phyloP scores from a whole-genome alignment of 768 basidiomycete species.

The Rhizopogon vesiculosus region DNA sequence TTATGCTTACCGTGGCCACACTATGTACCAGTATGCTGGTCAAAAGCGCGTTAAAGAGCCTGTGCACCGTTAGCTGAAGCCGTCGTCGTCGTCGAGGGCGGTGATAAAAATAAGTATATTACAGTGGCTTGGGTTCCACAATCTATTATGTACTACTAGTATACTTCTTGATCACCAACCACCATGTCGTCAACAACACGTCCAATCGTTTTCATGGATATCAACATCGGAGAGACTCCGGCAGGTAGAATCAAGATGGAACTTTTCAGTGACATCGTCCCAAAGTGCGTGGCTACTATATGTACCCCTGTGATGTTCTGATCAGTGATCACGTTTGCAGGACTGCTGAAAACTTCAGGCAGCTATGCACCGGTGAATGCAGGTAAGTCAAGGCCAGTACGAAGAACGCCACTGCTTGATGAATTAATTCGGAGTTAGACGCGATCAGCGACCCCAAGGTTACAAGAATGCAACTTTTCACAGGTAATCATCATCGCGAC shows the following conservation, averaged over 20 bases:
- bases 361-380: conserved; percentile 96
- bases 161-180: background rate
- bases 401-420: conserved; percentile 5
- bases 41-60: background rate
- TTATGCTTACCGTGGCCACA: background rate
- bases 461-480: conserved; percentile 93
- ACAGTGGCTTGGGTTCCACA: background rate
- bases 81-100: background rate
- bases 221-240: conserved; percentile 94
- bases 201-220: conserved; percentile 96
- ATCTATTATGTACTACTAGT: background rate
- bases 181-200: conserved; percentile 49
- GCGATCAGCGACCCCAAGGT: conserved; percentile 79
- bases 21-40: background rate
- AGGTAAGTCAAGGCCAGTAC: conserved; percentile 44
- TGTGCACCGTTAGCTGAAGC: background rate
- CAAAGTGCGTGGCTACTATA: conserved; percentile 58
- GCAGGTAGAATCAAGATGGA: conserved; percentile 97
- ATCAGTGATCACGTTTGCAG: conserved; percentile 34
- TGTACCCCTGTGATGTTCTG: background rate
- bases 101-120: background rate
- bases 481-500: conserved; percentile 47
- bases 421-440: conserved; percentile 13
- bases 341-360: conserved; percentile 97
- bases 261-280: conserved; percentile 91